Conservation (phyloP, 495 filamentous ascomycete species). For the Jackrogersella minutella region DNA sequence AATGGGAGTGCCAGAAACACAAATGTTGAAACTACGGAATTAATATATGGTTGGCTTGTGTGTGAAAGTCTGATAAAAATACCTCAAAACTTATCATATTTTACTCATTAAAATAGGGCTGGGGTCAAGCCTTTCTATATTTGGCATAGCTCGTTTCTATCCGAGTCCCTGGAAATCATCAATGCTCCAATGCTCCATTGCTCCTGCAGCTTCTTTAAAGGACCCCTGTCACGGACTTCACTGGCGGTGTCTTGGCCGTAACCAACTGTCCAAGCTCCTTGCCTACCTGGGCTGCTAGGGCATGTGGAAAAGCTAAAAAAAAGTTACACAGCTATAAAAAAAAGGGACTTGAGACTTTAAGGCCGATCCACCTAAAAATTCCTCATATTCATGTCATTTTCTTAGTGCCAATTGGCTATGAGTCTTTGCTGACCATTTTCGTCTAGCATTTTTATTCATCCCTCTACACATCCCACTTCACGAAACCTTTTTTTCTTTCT, state of each 20-base stretch:
- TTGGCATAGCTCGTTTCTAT: background rate
- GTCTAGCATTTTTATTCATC: slow-evolving; percentile 25
- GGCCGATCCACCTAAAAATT: slow-evolving; percentile 32
- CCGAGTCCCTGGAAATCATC: slow-evolving; percentile 19
- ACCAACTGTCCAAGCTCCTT: slow-evolving; percentile 27
- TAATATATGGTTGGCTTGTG: background rate
- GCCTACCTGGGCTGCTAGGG: background rate
- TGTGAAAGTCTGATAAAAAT: slow-evolving; percentile 1
- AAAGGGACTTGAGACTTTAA: background rate
- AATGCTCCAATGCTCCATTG: background rate
- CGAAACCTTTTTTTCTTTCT: slow-evolving; percentile 14
- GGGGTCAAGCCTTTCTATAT: background rate
- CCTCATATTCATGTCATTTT: slow-evolving; percentile 24
- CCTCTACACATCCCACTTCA: slow-evolving; percentile 2
- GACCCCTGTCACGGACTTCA: slow-evolving; percentile 17
- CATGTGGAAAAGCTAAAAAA: background rate
- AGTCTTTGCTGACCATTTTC: slow-evolving; percentile 29
- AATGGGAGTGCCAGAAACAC: background rate
- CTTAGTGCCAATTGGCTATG: slow-evolving; percentile 29
- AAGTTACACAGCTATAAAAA: slow-evolving; percentile 22
- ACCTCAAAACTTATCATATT: slow-evolving; percentile 11
- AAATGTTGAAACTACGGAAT: background rate
- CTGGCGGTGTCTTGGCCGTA: slow-evolving; percentile 16
- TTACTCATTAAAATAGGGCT: slow-evolving; percentile 7
- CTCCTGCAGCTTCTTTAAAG: slow-evolving; percentile 2